Percentiles rank a stretch among this genome's conserved stretches.
phyloP scores from a whole-genome alignment of 2,329 filamentous ascomycete genomes.

The Botrytis paeoniae region DNA sequence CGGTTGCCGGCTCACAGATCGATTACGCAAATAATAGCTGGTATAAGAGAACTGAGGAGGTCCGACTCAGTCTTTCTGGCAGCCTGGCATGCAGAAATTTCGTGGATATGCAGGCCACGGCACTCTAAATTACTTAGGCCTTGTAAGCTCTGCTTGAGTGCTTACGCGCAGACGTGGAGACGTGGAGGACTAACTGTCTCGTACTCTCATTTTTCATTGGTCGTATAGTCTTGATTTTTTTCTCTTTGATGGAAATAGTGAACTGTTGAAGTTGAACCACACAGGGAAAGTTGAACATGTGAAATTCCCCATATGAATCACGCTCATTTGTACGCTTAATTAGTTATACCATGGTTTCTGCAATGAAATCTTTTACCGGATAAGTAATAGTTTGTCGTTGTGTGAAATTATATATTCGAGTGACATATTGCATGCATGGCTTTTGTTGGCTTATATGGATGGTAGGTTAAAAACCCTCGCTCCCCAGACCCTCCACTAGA shows the following conservation, averaged over 20 bases:
- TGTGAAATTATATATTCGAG: background rate
- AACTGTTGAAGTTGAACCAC: background rate
- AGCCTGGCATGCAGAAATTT: background rate
- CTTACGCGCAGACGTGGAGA: background rate
- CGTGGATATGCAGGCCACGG: background rate
- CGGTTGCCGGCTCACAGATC: background rate
- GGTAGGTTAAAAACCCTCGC: background rate
- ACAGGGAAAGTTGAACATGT: background rate
- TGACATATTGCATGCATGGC: background rate
- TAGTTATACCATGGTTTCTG: background rate
- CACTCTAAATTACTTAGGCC: constrained; percentile 1
- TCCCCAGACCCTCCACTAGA: no score
- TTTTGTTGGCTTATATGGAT: background rate
- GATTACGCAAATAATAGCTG: background rate
- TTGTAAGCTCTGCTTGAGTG: background rate
- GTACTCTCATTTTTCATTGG: background rate
- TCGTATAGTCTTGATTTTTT: background rate
- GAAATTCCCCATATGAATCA: background rate
- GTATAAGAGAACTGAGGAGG: background rate
- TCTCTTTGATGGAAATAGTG: background rate
- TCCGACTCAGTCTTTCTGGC: background rate
- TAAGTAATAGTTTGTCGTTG: no score
- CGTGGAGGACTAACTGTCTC: background rate
- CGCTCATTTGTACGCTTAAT: background rate
- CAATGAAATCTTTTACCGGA: background rate